A percentile compares a stretch with the other conserved stretches of the same genome.
Conservation (phyloP, 73 alveolate genomes). For the Diophrys sp. region DNA sequence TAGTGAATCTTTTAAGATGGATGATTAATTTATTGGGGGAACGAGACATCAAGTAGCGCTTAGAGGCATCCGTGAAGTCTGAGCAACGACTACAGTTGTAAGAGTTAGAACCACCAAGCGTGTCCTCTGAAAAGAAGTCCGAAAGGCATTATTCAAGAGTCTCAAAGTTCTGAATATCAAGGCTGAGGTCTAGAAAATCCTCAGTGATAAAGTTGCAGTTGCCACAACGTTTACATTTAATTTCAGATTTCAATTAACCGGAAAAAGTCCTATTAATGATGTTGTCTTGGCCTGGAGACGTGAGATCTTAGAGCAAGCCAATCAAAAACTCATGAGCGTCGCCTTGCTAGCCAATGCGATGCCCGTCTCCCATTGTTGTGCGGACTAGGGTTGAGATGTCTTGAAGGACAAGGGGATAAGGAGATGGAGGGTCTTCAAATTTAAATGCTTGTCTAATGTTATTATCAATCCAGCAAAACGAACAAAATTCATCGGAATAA, state of each 20-base stretch:
- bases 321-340: constrained; percentile 41
- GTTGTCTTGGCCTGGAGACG: constrained; percentile 3
- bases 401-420: background rate
- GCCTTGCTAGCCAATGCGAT: constrained; percentile 9
- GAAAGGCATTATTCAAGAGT: background rate
- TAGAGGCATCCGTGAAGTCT: background rate
- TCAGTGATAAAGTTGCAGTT: constrained; percentile 16
- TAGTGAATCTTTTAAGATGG: constrained; percentile 39
- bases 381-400: background rate
- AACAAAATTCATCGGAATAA: background rate
- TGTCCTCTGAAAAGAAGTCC: background rate
- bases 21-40: constrained; percentile 29
- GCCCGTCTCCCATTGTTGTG: background rate
- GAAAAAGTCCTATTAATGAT: constrained; percentile 16
- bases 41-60: background rate
- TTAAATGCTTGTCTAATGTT: background rate
- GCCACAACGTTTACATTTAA: constrained; percentile 20
- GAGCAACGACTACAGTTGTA: background rate
- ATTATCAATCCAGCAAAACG: background rate
- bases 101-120: background rate
- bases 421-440: background rate
- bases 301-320: background rate
- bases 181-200: constrained; percentile 32
- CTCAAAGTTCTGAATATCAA: background rate
- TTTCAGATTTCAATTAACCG: constrained; percentile 25